Evolutionary conservation across 768 basidiomycete species (phyloP).

Genomic region (Filobasidium wieringae): DNA sequence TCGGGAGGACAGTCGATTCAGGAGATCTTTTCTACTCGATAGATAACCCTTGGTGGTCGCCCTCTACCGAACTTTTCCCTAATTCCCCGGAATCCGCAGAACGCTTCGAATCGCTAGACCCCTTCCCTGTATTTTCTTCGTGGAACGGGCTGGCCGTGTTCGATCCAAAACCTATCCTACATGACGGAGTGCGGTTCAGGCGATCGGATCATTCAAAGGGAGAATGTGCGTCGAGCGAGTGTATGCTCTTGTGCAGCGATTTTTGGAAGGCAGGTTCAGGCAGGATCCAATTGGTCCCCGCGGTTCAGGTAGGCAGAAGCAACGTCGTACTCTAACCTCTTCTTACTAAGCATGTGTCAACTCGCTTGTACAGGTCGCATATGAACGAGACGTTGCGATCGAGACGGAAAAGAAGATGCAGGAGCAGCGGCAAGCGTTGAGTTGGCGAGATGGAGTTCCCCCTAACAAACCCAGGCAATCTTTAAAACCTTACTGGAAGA

Average conservation of each 20-base stretch:
- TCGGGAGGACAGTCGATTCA: slow-evolving; percentile 30
- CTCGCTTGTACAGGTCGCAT: slow-evolving; percentile 22
- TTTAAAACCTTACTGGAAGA: slow-evolving; percentile 18
- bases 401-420: slow-evolving; percentile 20
- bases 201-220: slow-evolving; percentile 17
- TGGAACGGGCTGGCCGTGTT: slow-evolving; percentile 39
- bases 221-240: slow-evolving; percentile 35
- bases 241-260: slow-evolving; percentile 27
- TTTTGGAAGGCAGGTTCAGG: slow-evolving; percentile 33
- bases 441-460: slow-evolving; percentile 31
- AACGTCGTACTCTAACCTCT: background rate
- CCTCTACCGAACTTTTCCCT: slow-evolving; percentile 28
- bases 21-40: slow-evolving; percentile 38
- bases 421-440: slow-evolving; percentile 18
- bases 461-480: slow-evolving; percentile 8
- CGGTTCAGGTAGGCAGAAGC: slow-evolving; percentile 31
- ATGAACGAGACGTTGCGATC: slow-evolving; percentile 26
- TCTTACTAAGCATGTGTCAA: background rate
- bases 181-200: slow-evolving; percentile 37
- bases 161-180: slow-evolving; percentile 27
- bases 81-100: slow-evolving; percentile 17
- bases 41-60: slow-evolving; percentile 28
- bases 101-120: slow-evolving; percentile 20
- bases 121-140: slow-evolving; percentile 35
- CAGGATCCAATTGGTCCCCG: slow-evolving; percentile 32